Evolutionary conservation across 2,329 filamentous ascomycete species (phyloP), one percentile per base, ranked within the genome.

Genomic region (Penicillium sp.): DNA sequence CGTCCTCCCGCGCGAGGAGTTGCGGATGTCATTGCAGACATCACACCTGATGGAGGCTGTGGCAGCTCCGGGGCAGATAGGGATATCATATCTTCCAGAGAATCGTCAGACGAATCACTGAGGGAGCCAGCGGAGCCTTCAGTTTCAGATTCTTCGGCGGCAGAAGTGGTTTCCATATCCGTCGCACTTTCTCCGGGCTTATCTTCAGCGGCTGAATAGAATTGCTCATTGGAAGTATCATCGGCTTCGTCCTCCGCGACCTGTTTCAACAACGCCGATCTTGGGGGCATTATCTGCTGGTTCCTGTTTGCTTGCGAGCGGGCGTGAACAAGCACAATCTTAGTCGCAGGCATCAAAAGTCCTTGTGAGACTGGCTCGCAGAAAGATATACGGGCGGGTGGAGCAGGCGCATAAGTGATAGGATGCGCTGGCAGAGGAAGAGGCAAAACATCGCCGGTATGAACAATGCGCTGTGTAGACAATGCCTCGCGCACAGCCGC

Each of bases 331-430:
- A 98, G 81, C 24, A 99, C 87, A 56, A 99, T 91, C 67, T 90
- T 92, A 16, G 93, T 99, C 13, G 80, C 83, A 0, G 90, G 82
- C 9, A 87, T 83, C 47, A 99, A 73, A 5, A 95, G 74, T 9
- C 95, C 95, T 74, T 99, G 95, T 6, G 90, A 86, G 16, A 98
- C 92, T 9, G 95, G 95, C 72, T 99, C 95, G 71, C 93, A 98
- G n/a, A 96, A 86, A 48, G 90, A 87, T 59, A 98, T 90, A 75
- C 89, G 92, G 43, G 91, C 95, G 0, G 93, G 91, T 43, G 91
- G 90, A 14, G 91, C 85, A 24, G 90, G 86, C 19, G 90, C 85
- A 74, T 96, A 91, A 9, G 92, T 96, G 61, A 96, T 88, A 13
- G 92, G 89, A 74, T 97, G 92, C 2, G 91, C 76, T 6, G 83